These are phyloP conservation scores for Uronychia binucleata DNA, from an alignment of 73 alveolate genomes.

Conservation along the genomic window DNA sequence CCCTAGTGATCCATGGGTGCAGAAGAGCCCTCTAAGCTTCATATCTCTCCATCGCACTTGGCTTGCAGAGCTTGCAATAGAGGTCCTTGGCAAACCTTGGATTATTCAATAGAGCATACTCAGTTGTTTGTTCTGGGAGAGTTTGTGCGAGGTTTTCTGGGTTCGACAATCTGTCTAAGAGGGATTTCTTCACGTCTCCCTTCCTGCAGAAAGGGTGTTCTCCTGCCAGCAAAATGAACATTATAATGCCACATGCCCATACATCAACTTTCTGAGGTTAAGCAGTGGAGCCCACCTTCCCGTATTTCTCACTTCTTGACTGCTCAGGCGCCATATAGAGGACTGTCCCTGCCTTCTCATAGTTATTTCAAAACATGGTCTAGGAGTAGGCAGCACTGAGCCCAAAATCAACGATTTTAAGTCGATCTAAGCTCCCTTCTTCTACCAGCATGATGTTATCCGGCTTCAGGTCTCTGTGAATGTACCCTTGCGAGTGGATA, in stretches of 20 bases:
- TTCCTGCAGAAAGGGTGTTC: constrained; percentile 89
- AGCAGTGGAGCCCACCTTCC: neutral
- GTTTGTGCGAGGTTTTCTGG: neutral
- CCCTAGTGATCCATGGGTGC: constrained; percentile 87
- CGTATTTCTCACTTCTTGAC: neutral
- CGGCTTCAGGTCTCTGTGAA: constrained; percentile 89
- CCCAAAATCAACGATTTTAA: constrained; percentile 52
- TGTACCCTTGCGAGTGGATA: constrained; percentile 76
- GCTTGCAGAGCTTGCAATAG: neutral
- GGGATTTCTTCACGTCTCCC: constrained; percentile 13
- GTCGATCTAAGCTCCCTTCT: constrained; percentile 22
- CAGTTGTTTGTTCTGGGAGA: neutral
- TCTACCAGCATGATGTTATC: constrained; percentile 86
- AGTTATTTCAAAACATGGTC: constrained; percentile 39
- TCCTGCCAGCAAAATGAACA: constrained; percentile 72
- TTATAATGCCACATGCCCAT: constrained; percentile 96
- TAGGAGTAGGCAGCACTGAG: constrained; percentile 52
- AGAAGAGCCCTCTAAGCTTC: constrained; percentile 70
- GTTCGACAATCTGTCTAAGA: neutral
- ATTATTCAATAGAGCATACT: neutral
- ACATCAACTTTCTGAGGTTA: constrained; percentile 71
- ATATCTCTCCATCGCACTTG: constrained; percentile 48
- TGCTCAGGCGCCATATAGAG: constrained; percentile 67
- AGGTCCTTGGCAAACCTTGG: neutral
- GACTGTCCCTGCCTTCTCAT: constrained; percentile 61